Conservation (phyloP, 2,329 filamentous ascomycete species). For the Metarhizium brunneum region DNA sequence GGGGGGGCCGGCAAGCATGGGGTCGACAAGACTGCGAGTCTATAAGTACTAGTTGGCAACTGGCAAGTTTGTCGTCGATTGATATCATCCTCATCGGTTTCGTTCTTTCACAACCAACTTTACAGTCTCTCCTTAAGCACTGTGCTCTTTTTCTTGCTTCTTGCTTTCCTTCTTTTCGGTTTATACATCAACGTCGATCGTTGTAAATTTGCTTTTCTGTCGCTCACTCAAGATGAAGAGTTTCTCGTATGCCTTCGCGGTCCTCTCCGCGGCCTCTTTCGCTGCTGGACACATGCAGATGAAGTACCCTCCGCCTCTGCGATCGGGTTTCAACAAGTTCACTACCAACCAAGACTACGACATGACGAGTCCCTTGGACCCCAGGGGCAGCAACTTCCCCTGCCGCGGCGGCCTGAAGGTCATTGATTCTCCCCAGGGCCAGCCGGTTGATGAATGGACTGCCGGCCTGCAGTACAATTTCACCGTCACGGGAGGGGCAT, state of each 20-base stretch:
- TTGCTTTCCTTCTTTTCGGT: not conserved
- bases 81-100: not conserved
- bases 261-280: not conserved
- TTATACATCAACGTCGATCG: not conserved
- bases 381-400: conserved; percentile 57
- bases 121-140: not conserved
- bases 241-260: conserved; percentile 21
- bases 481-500: conserved; percentile 40
- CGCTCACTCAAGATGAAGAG: conserved; percentile 31
- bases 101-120: not conserved
- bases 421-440: conserved; percentile 38
- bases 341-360: conserved; percentile 53
- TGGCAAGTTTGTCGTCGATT: not conserved
- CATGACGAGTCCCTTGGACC: conserved; percentile 58
- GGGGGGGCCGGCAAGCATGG: too few species aligned
- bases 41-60: not conserved
- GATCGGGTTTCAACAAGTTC: conserved; percentile 42
- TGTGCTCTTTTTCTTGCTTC: not conserved
- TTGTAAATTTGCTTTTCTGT: not conserved
- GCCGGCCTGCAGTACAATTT: conserved; percentile 45
- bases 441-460: conserved; percentile 44
- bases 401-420: conserved; percentile 58
- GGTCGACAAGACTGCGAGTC: not conserved
- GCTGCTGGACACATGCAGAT: conserved; percentile 47
- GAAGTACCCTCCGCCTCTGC: conserved; percentile 40